Evolutionary conservation across 2,329 filamentous ascomycete species (phyloP), one percentile per base, ranked within the genome.

Genomic region (Phialophora macrospora): DNA sequence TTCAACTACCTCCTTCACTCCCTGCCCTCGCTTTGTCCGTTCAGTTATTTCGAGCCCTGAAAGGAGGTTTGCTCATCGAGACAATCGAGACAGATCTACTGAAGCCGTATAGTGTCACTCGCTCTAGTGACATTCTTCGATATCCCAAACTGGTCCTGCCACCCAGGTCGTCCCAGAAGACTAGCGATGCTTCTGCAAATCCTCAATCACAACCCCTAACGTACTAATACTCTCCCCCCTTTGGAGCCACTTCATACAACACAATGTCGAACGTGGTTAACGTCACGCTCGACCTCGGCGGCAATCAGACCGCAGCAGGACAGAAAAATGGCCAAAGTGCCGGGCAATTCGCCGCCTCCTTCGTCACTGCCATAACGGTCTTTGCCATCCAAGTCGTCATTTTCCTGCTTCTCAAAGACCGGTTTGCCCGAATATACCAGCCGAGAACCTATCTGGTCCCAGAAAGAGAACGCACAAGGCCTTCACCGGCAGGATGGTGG

Each of bases 361-460:
- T 91, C 68, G 83, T 81, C 41, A 84, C 86, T 57, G 88, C 88
- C 74, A 74, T 89, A 55, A 77, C 86, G 20, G 77, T 91, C 62
- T 91, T 91, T 67, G 83, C 81, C 0, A 78, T 88, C 4, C 82
- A 87, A 74, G 80, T 92, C 41, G 74, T 88, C 11, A 74, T 90
- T n/a, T 97, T 97, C 75, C 76, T 92, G 6, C 72, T 95, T 1
- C 80, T 97, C 49, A 88, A 92, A 70, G 89, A 91, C 65, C 93
- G 91, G 70, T 79, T 96, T 41, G 88, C 88, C 1, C 85, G 92
- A 68, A 96, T 97, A 67, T 97, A 93, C 74, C 91, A 92, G 80
- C 90, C 92, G 1, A 88, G 92, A 77, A 94, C 92, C 4, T 96
- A 92, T 72, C 85, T 96, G 1, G 93, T 96, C 0, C 90, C 92